Conservation (phyloP, 1,284 basidiomycete species). For the Gomphus bonarii region DNA sequence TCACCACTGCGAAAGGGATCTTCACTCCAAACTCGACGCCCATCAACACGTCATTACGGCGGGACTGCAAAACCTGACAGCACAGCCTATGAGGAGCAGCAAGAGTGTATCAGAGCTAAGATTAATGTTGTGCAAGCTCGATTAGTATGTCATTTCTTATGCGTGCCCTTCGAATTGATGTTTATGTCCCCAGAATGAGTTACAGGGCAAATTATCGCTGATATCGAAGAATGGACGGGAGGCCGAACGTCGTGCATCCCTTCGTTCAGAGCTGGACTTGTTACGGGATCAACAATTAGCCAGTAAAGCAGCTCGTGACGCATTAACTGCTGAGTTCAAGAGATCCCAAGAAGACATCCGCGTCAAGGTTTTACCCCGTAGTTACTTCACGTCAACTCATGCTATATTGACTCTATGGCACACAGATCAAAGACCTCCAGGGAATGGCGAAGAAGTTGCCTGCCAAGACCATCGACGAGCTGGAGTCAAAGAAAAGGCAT, state of each 20-base stretch:
- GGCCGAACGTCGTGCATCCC: not conserved
- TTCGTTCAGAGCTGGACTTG: constrained; percentile 1
- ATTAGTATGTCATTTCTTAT: not conserved
- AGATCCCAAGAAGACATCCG: not conserved
- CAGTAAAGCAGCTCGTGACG: not conserved
- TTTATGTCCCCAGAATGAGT: not conserved
- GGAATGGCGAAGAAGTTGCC: not conserved
- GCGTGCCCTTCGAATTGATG: not conserved
- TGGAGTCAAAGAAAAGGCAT: not conserved
- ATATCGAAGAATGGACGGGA: not conserved
- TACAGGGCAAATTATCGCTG: not conserved
- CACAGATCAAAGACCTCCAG: not conserved
- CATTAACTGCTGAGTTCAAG: not conserved
- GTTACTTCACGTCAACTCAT: not conserved
- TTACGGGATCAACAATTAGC: constrained; percentile 1
- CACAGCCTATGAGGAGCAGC: not conserved
- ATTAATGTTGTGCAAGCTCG: not conserved
- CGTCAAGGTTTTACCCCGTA: not conserved
- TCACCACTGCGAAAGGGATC: not conserved
- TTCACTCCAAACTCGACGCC: not conserved
- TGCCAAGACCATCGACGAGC: not conserved
- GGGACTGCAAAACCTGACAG: not conserved
- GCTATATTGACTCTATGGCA: not conserved
- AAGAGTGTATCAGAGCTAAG: not conserved
- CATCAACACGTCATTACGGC: not conserved